Conservation (phyloP, 331 rosid genomes). For the Arachis monticola region DNA sequence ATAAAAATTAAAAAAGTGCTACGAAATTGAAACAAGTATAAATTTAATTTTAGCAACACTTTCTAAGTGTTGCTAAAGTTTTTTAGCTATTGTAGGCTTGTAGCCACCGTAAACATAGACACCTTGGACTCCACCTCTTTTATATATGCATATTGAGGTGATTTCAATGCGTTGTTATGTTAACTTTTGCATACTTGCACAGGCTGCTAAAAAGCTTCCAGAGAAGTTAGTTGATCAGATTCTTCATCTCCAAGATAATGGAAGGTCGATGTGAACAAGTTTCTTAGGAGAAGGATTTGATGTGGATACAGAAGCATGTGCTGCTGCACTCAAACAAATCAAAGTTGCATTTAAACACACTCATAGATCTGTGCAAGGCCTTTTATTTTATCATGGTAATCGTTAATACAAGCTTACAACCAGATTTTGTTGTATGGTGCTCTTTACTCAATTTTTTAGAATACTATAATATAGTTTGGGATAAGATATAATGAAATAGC, state of each 20-base stretch:
- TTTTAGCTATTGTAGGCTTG: too few species aligned
- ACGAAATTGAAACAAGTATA: too few species aligned
- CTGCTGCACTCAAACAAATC: conserved; percentile 26
- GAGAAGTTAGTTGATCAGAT: conserved; percentile 82
- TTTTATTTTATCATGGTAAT: conserved; percentile 17
- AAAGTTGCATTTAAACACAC: conserved; percentile 20
- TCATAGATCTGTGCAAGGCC: conserved; percentile 11
- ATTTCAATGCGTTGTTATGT: background rate
- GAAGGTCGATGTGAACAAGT: conserved; percentile 26
- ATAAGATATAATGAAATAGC: conserved; percentile 35
- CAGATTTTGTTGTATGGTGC: conserved; percentile 28
- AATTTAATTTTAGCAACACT: too few species aligned
- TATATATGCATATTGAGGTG: background rate
- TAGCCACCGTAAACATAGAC: too few species aligned
- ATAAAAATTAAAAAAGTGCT: too few species aligned
- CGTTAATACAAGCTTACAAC: conserved; percentile 6
- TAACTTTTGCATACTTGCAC: conserved; percentile 41
- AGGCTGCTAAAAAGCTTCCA: conserved; percentile 84
- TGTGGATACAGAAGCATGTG: conserved; percentile 17
- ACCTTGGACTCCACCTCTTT: background rate
- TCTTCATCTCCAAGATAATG: conserved; percentile 38
- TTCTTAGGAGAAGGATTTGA: conserved; percentile 27
- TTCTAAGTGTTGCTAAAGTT: too few species aligned
- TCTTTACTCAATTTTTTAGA: background rate
- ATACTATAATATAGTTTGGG: conserved; percentile 25